Percentiles rank a stretch among this genome's conserved stretches.
phyloP scores from a whole-genome alignment of 257 asterid species.

The Gardenia jasminoides region DNA sequence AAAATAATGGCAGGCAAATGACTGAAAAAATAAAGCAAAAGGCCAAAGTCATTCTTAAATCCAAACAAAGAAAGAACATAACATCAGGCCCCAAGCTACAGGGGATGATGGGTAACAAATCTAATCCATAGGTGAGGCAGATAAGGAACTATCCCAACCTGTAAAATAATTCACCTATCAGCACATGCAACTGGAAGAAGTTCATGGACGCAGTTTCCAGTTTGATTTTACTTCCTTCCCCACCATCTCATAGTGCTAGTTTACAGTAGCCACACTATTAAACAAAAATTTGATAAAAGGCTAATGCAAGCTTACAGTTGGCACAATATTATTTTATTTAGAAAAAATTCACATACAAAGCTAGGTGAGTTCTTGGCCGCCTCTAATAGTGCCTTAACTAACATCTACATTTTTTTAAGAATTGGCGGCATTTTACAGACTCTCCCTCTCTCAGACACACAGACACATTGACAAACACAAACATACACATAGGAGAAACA shows the following conservation, averaged over 20 bases:
- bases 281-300: too few species aligned
- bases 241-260: too few species aligned
- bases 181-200: not conserved
- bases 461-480: not conserved
- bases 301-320: too few species aligned
- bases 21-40: not conserved
- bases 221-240: not conserved
- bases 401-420: not conserved
- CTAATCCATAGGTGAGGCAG: not conserved
- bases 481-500: not conserved
- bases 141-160: not conserved
- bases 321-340: not conserved
- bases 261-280: too few species aligned
- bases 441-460: not conserved
- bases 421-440: not conserved
- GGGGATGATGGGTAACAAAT: not conserved
- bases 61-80: not conserved
- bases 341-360: not conserved
- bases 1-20: not conserved
- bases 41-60: not conserved
- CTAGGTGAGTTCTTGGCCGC: not conserved
- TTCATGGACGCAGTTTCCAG: not conserved
- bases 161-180: not conserved
- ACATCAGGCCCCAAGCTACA: not conserved
- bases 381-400: not conserved